These are phyloP conservation scores for Trichophyton equinum DNA, from an alignment of 2,329 filamentous ascomycete genomes.

Conservation along the genomic window DNA sequence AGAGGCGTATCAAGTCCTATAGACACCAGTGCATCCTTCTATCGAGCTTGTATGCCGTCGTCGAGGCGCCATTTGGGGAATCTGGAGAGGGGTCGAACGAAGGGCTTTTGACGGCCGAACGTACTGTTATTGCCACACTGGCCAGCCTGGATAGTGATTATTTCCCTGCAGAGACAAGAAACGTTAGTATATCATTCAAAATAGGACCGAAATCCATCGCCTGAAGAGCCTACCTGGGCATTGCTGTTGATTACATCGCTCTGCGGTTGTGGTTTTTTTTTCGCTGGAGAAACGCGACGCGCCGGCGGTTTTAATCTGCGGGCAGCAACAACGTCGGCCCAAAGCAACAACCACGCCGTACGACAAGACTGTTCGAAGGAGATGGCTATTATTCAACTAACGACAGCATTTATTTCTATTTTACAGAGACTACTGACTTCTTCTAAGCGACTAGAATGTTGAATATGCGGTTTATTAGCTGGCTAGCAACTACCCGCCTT, in stretches of 20 bases:
- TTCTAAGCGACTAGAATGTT: too few species aligned
- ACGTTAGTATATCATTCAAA: background rate
- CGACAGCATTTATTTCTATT: too few species aligned
- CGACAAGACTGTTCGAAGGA: background rate
- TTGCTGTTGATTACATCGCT: background rate
- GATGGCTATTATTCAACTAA: background rate
- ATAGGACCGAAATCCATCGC: background rate
- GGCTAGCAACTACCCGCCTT: background rate
- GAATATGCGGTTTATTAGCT: background rate
- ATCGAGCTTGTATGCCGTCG: background rate
- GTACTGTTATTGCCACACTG: slow-evolving; percentile 98
- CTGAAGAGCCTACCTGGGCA: background rate
- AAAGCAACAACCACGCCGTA: background rate
- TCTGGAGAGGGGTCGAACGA: too few species aligned
- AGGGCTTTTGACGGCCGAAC: slow-evolving; percentile 32
- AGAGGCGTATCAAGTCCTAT: background rate
- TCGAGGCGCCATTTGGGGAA: background rate
- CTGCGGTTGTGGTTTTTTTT: slow-evolving; percentile 1
- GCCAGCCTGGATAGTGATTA: slow-evolving; percentile 97
- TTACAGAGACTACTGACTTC: too few species aligned
- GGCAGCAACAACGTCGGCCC: background rate
- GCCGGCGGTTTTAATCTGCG: background rate
- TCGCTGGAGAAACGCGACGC: slow-evolving; percentile 1
- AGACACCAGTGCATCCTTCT: background rate
- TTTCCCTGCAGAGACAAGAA: slow-evolving; percentile 55